Base-by-base conservation (phyloP, 441 rosid genomes). In the Populus hybrid region DNA sequence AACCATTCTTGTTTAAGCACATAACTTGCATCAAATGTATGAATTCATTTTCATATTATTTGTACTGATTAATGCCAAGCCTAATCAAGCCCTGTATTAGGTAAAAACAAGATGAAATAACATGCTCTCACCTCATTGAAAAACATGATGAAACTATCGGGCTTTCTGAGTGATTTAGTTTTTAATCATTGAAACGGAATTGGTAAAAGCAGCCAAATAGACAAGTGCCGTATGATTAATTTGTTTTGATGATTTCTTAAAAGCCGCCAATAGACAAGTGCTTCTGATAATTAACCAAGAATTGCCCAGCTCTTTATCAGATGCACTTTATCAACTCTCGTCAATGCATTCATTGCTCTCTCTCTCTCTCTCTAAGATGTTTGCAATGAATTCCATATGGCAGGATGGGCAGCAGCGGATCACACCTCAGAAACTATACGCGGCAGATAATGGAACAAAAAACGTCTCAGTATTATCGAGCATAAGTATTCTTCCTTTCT, bases 391-490 rank as follows among this genome's bases (percentile, higher is more conserved):
- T 81, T 61, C 8, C 10, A 63, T 71, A 30, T 79, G 63, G 73
- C 91, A 94, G 98, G 97, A 94, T 59, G 90, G 89, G 70, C 85
- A 87, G 83, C 88, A 86, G 70, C 86, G 84, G 75, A 78, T 91
- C 38, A 59, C 81, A 73, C 98, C 98, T 72, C 98, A 90, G 82
- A 91, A 92, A 75, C 88, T 95, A 21, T 84, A 82, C 24, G 78
- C 84, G 83, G 87, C 84, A 5, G 89, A 88, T 67, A 83, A 84
- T 38, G 97, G 96, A 79, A 80, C 83, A 8, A 87, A 88, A 76
- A 87, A 89, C 68, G 19, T 86, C 85, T 93, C 98, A 0, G 89
- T 86, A 36, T 76, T 95, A 69, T 89, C 98, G 5, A 90, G 93
- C 76, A 92, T 95, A 77, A 83, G 87, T 74, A 92, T 93, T 73